Conservation (phyloP, 176 grass and related monocot species). For the Thinopyrum elongatum region DNA sequence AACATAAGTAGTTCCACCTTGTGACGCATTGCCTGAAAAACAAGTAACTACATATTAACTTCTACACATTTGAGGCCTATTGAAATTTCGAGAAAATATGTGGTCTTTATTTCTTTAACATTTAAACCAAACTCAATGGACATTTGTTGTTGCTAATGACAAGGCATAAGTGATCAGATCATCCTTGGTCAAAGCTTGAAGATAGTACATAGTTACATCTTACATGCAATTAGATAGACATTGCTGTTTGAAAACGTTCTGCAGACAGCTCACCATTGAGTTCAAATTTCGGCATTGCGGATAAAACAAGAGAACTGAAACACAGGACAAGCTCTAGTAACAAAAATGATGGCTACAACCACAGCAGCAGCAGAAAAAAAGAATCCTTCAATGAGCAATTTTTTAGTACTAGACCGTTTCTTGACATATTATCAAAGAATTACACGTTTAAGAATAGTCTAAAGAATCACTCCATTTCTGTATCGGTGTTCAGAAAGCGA, state of each 20-base stretch:
- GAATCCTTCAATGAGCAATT: background rate
- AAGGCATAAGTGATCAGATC: background rate
- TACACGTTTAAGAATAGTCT: background rate
- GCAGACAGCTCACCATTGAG: background rate
- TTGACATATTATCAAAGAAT: background rate
- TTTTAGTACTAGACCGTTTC: background rate
- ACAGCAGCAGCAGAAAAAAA: background rate
- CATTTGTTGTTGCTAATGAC: background rate
- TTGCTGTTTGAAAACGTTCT: background rate
- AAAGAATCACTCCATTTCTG: background rate
- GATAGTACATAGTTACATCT: background rate
- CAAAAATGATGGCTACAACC: background rate
- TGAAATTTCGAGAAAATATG: background rate
- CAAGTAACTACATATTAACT: background rate
- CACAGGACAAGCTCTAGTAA: background rate
- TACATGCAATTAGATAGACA: background rate
- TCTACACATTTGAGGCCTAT: background rate
- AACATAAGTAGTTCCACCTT: constrained; percentile 73
- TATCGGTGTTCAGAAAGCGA: background rate
- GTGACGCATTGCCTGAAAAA: constrained; percentile 68
- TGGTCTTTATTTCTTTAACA: background rate
- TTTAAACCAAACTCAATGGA: background rate
- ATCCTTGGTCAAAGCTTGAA: background rate
- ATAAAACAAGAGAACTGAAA: background rate
- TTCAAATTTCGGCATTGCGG: background rate